Base-by-base conservation (phyloP, 495 filamentous ascomycete species). In the Tuber calosporum region DNA sequence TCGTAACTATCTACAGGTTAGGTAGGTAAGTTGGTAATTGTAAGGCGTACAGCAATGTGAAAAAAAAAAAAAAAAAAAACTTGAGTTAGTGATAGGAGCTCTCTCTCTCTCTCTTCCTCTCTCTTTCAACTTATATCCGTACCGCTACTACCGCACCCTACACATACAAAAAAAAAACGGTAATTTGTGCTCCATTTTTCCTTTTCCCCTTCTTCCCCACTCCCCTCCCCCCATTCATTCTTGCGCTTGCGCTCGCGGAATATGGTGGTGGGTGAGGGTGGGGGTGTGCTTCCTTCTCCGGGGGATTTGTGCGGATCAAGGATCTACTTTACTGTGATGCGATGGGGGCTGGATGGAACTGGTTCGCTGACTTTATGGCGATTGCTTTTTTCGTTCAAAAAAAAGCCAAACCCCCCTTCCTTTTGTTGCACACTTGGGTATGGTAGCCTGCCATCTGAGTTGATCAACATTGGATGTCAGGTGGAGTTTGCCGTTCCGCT, bases 401-500 rank as follows among this genome's bases (percentile, higher is more conserved):
- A n/a, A n/a, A n/a, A n/a, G n/a, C n/a, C n/a, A n/a, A n/a, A n/a
- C n/a, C n/a, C n/a, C n/a, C 9, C 30, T 62, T 62, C n/a, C 9
- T 30, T 62, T 62, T 62, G 53, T 30, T 30, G n/a, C 53, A 1
- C 7, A n/a, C n/a, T n/a, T 9, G 22, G 45, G n/a, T n/a, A n/a
- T n/a, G 45, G 43, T 5, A 53, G 45, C 45, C 9, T 53, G 8
- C n/a, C 48, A 6, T 62, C 4, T 15, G 53, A 62, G 53, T 62
- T 62, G n/a, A 62, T 62, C 3, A 62, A 13, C n/a, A 62, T 30
- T 30, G 53, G 53, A 62, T 62, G 53, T 26, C 11, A 1, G 53
- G n/a, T 62, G 53, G 53, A 62, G 53, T n/a, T 62, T 62, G 6
- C 53, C 53, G 53, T 62, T 62, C 53, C 53, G 53, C 53, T 30